Base-by-base conservation (phyloP, 2,329 filamentous ascomycete genomes). In the Diaporthe helianthi region DNA sequence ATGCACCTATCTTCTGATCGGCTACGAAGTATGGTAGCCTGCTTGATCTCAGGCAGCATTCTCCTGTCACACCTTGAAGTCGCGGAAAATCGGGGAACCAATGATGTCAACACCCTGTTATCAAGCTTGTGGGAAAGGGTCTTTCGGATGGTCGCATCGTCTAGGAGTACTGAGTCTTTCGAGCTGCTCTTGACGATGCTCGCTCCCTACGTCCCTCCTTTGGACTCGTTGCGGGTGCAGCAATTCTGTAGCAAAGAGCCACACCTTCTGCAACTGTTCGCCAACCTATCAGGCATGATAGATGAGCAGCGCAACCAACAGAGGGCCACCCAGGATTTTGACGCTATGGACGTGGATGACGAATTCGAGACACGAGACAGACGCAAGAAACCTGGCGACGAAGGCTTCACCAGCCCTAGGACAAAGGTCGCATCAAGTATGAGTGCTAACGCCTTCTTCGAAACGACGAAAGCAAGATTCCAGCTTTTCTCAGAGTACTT, bases 311-410 rank as follows among this genome's bases (percentile, higher is more conserved):
- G 75, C 10, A 65, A 72, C 7, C 78, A 77, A 31, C 79, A 80
- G 60, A 76, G 76, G 0, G 78, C 77, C 1, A 73, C 73, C 10
- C 75, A 82, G 4, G 79, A 83, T 12, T 73, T 80, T 2, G 88
- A 90, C 72, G 76, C 83, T 7, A 91, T 92, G 89, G 90, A 93
- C 67, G 75, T 93, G 6, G 91, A 93, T 74, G 83, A 85, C 15
- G 86, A 87, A 2, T 89, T 91, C 67, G 86, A 88, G 49, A 89
- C 88, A 0, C 88, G 91, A 72, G 81, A 81, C 65, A 89, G 85
- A 71, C 83, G 82, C 29, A 80, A 77, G 31, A 83, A 81, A 60
- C 76, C 78, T 19, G 71, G 76, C 1, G 76, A 81, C 36, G 80
- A 79, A 38, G 69, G 72, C 1, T 74, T 78, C 24, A 76, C 84